These are phyloP conservation scores for Apophysomyces trapeziformis DNA, from an alignment of 371 early-diverging fungal species.

Conservation along the genomic window DNA sequence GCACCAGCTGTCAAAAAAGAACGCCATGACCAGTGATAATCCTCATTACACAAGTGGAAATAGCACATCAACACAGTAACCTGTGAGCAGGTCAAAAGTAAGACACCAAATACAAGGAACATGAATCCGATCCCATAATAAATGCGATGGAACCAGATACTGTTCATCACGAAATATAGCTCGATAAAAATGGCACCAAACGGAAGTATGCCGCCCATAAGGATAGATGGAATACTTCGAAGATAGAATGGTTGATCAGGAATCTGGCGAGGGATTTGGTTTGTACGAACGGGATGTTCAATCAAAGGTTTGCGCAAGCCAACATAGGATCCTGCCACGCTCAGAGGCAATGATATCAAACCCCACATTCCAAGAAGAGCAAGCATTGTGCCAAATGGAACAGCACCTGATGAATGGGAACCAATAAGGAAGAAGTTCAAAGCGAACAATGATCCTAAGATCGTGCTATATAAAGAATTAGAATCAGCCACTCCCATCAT, in stretches of 20 bases:
- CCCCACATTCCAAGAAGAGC: conserved; percentile 88
- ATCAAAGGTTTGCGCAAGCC: conserved; percentile 88
- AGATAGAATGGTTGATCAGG: conserved; percentile 83
- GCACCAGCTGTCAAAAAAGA: conserved; percentile 90
- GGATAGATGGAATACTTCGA: conserved; percentile 69
- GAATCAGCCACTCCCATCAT: not conserved
- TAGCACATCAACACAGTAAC: conserved; percentile 88
- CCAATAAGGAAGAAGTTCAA: conserved; percentile 92
- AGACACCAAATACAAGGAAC: conserved; percentile 79
- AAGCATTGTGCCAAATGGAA: conserved; percentile 90
- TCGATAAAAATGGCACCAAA: conserved; percentile 92
- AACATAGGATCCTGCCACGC: conserved; percentile 90
- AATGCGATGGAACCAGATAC: conserved; percentile 89
- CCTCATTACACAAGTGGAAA: conserved; percentile 91
- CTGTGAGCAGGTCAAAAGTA: conserved; percentile 84
- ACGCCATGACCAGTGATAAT: conserved; percentile 96
- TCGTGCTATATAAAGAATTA: conserved; percentile 42
- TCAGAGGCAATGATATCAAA: conserved; percentile 86
- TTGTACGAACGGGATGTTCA: conserved; percentile 89
- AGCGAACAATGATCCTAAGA: conserved; percentile 71
- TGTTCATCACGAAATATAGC: conserved; percentile 88
- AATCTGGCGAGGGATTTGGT: conserved; percentile 92
- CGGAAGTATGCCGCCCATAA: conserved; percentile 87
- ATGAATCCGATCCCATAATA: conserved; percentile 92
- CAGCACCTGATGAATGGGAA: conserved; percentile 89